A percentile compares a stretch with the other conserved stretches of the same genome.
Conservation (phyloP, 2,329 filamentous ascomycete genomes). For the Cryphonectria naterciae region DNA sequence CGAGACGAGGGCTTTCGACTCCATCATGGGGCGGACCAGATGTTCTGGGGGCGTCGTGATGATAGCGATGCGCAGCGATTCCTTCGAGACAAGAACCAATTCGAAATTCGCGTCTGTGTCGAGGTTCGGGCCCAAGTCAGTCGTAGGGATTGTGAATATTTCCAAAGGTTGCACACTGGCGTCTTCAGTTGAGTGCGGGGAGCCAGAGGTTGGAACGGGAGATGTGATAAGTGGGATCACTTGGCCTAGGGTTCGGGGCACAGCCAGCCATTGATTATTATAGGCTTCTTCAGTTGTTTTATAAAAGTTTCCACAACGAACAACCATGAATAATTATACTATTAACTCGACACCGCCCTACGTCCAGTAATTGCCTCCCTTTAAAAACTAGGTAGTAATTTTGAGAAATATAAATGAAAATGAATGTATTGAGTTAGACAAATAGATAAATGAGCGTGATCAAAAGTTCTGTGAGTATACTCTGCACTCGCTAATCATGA, state of each 20-base stretch:
- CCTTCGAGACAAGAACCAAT: neutral
- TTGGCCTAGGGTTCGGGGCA: neutral
- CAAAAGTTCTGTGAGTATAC: neutral
- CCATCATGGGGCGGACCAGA: conserved; percentile 25
- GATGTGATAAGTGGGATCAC: neutral
- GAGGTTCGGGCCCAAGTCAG: neutral
- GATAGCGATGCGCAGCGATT: neutral
- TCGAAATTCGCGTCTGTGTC: neutral
- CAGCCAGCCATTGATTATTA: neutral
- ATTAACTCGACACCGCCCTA: neutral
- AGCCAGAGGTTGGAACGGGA: neutral
- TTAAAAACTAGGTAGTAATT: neutral
- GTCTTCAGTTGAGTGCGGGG: neutral
- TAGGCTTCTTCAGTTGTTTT: neutral
- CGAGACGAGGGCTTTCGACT: conserved; percentile 38
- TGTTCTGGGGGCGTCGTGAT: neutral
- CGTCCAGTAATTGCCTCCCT: neutral
- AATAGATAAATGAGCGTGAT: neutral
- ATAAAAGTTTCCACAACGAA: neutral
- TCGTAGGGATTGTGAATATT: neutral
- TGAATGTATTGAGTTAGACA: conserved; percentile 2
- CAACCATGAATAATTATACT: neutral
- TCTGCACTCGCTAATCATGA: neutral
- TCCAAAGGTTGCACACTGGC: no score
- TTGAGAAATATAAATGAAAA: neutral